Evolutionary conservation across 2,329 filamentous ascomycete genomes (phyloP), one percentile per base, ranked within the genome.

Genomic region (Ophiostoma angusticollis): DNA sequence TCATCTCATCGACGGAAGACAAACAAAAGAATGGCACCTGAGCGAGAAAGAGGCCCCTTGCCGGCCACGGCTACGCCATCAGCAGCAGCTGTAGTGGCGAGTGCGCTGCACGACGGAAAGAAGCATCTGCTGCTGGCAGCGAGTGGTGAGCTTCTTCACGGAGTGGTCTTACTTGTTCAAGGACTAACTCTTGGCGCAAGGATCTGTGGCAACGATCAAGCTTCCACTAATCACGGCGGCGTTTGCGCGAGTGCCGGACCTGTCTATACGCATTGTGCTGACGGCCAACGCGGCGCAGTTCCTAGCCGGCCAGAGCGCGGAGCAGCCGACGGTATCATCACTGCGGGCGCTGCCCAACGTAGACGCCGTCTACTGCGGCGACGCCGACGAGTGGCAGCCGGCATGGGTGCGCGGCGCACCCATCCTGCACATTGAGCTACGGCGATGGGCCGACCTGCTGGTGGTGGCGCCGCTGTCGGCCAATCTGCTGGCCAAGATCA

Each of bases 371-470:
- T 87, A 94, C 58, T 65, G 70, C 8, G 85, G 96, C 54, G 72
- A 74, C n/a, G 83, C 87, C 47, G 91, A 96, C 58, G 95, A 87
- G 86, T 63, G 59, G 2, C 60, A 66, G 11, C 64, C 67, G 31
- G 75, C 83, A 0, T 96, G 89, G 89, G 72, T 68, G 17, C 70
- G 87, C 3, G 84, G 81, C 4, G 73, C 73, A n/a, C 67, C 68
- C 3, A 93, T 98, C 33, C 61, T 96, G 40, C 91, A 98, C 54
- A 96, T 98, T 49, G 84, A 93, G 57, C 63, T 95, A 39, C 68
- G 87, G 22, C 69, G 81, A 14, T 50, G 82, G 87, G 84, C 85
- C 1, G 72, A 94, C 55, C 52, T 93, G 3, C 66, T 94, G 51
- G 68, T 89, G 13, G 70, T 95, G 43, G 82, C 81, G 9, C 89